Percentiles rank a stretch among this genome's conserved stretches.
These are phyloP conservation scores for Calocybe gangraenosa DNA, from an alignment of 768 basidiomycete species.

Conservation along the genomic window DNA sequence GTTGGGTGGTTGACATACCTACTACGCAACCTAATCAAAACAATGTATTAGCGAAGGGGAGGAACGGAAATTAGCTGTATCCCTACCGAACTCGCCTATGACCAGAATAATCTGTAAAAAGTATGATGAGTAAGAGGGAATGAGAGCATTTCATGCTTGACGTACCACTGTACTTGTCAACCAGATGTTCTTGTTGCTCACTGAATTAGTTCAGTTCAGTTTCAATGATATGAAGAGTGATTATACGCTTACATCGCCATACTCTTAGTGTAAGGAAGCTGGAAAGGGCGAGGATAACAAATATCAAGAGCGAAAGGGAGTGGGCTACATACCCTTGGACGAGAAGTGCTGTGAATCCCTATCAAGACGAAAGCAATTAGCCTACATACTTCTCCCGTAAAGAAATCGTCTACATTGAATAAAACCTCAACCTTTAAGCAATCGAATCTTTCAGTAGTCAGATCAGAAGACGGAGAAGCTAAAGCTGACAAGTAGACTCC, in stretches of 20 bases:
- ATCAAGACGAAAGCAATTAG: slow-evolving; percentile 1
- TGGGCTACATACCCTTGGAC: slow-evolving; percentile 36
- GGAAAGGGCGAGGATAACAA: not conserved
- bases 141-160: slow-evolving; percentile 5
- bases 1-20: slow-evolving; percentile 20
- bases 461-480: not conserved
- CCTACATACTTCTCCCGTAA: not conserved
- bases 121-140: not conserved
- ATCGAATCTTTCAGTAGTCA: not conserved
- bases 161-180: slow-evolving; percentile 30
- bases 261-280: slow-evolving; percentile 44
- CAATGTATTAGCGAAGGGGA: not conserved
- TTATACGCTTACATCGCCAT: slow-evolving; percentile 33
- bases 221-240: not conserved
- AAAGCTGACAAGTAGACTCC: slow-evolving; percentile 33
- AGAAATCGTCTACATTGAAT: slow-evolving; percentile 35
- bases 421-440: slow-evolving; percentile 39
- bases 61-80: not conserved
- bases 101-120: slow-evolving; percentile 26
- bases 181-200: slow-evolving; percentile 38
- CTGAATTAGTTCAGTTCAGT: slow-evolving; percentile 22
- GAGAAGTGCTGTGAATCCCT: slow-evolving; percentile 43
- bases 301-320: not conserved
- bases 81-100: slow-evolving; percentile 35
- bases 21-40: slow-evolving; percentile 22